phyloP scores from a whole-genome alignment of 2,329 filamentous ascomycete species.

The Talaromyces marneffei region DNA sequence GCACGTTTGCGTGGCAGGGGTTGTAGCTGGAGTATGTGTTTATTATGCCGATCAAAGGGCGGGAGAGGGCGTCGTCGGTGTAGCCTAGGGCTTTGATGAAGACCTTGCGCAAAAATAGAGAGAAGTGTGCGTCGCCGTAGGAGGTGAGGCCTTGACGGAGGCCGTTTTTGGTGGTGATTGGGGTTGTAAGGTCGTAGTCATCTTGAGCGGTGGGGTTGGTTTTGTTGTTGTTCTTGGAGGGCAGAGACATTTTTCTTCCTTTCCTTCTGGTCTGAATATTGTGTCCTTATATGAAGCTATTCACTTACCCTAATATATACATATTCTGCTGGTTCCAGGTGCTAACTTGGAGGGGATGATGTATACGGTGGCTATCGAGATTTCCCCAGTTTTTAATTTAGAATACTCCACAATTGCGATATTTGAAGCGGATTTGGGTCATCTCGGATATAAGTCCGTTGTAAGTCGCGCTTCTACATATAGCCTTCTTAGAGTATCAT shows the following conservation, averaged over 20 bases:
- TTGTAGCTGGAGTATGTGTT: slow-evolving; percentile 70
- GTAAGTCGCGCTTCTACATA: too few species aligned
- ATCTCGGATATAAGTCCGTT: background rate
- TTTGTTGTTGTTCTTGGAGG: background rate
- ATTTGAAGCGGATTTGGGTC: background rate
- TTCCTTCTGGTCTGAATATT: background rate
- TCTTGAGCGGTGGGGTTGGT: background rate
- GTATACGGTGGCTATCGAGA: background rate
- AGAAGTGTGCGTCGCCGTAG: slow-evolving; percentile 70
- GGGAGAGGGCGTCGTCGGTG: slow-evolving; percentile 62
- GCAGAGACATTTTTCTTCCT: background rate
- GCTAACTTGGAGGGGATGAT: background rate
- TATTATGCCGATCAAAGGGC: slow-evolving; percentile 68
- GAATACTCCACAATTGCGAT: background rate
- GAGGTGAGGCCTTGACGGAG: slow-evolving; percentile 60
- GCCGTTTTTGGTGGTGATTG: slow-evolving; percentile 49
- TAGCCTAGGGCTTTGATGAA: slow-evolving; percentile 74
- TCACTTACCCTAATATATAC: background rate
- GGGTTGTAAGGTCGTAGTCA: slow-evolving; percentile 56
- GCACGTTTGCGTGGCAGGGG: slow-evolving; percentile 66
- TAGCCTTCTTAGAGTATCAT: too few species aligned
- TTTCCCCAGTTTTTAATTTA: background rate
- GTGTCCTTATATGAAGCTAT: background rate
- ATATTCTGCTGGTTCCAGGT: too few species aligned
- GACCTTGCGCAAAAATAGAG: slow-evolving; percentile 66